Percentiles rank a stretch among this genome's conserved stretches.
These are phyloP conservation scores for Cruciata laevipes DNA, from an alignment of 257 asterid species.

Conservation along the genomic window DNA sequence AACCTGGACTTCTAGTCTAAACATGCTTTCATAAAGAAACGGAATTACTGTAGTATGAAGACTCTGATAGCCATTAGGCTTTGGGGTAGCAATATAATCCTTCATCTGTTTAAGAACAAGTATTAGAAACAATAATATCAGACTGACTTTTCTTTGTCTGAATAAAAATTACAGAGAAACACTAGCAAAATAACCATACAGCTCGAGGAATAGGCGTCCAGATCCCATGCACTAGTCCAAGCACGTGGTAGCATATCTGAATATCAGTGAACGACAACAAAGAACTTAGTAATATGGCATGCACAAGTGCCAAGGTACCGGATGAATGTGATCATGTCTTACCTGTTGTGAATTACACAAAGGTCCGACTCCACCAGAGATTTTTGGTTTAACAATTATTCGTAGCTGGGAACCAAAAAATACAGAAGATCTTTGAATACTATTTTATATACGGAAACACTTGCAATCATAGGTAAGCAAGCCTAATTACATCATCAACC, in stretches of 20 bases:
- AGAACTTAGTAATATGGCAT: conserved; percentile 3
- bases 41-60: conserved; percentile 94
- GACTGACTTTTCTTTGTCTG: conserved; percentile 4
- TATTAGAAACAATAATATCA: conserved; percentile 3
- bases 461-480: conserved; percentile 8
- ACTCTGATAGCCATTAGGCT: conserved; percentile 90
- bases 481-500: conserved; percentile 37
- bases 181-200: conserved; percentile 34
- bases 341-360: conserved; percentile 87
- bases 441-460: conserved; percentile 4
- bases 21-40: conserved; percentile 89
- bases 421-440: conserved; percentile 14
- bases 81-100: conserved; percentile 84
- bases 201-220: conserved; percentile 96
- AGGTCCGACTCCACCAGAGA: conserved; percentile 82
- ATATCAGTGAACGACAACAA: conserved; percentile 20
- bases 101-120: conserved; percentile 58
- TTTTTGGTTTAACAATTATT: conserved; percentile 75
- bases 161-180: conserved; percentile 5
- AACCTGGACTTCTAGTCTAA: conserved; percentile 93
- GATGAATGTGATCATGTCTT: conserved; percentile 11
- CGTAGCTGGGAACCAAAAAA: conserved; percentile 59
- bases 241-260: conserved; percentile 93
- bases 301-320: conserved; percentile 2
- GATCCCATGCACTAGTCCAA: conserved; percentile 86